These are phyloP conservation scores for Craspedostauros australis DNA, from an alignment of 108 stramenopile genomes.

Conservation along the genomic window DNA sequence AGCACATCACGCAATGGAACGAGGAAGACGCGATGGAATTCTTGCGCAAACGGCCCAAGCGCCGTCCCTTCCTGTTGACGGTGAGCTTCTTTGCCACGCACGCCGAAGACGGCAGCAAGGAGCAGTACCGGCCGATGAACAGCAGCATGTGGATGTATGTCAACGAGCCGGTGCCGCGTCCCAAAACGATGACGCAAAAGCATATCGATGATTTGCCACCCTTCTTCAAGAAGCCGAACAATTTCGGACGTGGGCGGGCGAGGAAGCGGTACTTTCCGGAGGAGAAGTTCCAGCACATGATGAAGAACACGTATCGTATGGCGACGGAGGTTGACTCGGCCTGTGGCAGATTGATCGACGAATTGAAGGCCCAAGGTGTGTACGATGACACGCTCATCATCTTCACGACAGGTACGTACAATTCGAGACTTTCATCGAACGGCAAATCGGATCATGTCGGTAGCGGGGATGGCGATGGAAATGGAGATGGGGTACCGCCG, in stretches of 20 bases:
- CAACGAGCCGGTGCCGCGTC: constrained; percentile 44
- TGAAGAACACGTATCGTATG: constrained; percentile 70
- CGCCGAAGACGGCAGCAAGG: constrained; percentile 26
- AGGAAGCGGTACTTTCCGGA: constrained; percentile 37
- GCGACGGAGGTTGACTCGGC: constrained; percentile 57
- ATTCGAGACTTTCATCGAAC: too few relatives aligned
- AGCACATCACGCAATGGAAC: constrained; percentile 62
- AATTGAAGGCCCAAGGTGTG: constrained; percentile 35
- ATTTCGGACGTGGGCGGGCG: constrained; percentile 36
- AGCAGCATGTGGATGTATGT: constrained; percentile 40
- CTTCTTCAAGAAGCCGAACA: constrained; percentile 48
- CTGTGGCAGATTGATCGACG: constrained; percentile 39
- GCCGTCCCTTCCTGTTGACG: constrained; percentile 52
- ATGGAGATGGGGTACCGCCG: too few relatives aligned
- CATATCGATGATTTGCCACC: constrained; percentile 8
- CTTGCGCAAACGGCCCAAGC: constrained; percentile 31
- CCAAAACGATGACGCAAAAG: constrained; percentile 16
- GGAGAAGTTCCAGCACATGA: constrained; percentile 51
- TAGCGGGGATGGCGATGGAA: too few relatives aligned
- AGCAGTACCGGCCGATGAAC: constrained; percentile 45
- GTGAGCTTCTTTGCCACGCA: constrained; percentile 65
- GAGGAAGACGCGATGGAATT: constrained; percentile 47
- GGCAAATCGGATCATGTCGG: too few relatives aligned
- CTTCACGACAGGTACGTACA: constrained; percentile 67
- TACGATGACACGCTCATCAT: constrained; percentile 61